Base-by-base conservation (phyloP, 345 rosid genomes). In the Acer negundo region DNA sequence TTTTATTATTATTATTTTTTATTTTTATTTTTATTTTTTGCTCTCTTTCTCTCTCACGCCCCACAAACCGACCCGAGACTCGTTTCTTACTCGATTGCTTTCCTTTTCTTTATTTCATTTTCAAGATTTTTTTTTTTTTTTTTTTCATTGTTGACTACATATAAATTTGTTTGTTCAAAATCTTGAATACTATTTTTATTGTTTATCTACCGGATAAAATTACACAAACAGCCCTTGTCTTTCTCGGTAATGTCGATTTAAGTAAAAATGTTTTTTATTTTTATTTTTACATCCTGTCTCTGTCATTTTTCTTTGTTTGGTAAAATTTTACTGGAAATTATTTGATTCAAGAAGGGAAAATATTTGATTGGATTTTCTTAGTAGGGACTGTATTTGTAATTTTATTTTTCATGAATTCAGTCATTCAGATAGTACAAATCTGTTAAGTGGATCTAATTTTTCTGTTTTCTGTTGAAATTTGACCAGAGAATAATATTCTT, bases 31-130 rank as follows among this genome's bases (percentile, higher is more conserved):
- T 79, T 86, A 82, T 80, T 84, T 81, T 82, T 83, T 31, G 5
- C 84, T 83, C 44, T 64, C 80, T 78, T 62, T 73, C 80, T 66
- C 85, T 80, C 72, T 67, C 75, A 83, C 87, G 80, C 79, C 83
- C 84, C 84, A 77, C 79, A 74, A 80, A 65, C 85, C 82, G 81
- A 83, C 82, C 19, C 75, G 72, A 75, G 8, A 58, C 62, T 58
- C n/a, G n/a, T 51, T 19, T 16, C 62, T 69, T 73, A 46, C 79
- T 73, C 80, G 77, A 80, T 56, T 70, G 77, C 71, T 67, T 28
- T 3, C 13, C 28, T 68, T 51, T 11, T 71, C 7, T n/a, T 35
- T 11, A 17, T 28, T 56, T 26, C 46, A 53, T 62, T 62, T 31
- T 35, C 67, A 59, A 28, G 22, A 49, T 35, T 35, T 67, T 26